phyloP scores from a whole-genome alignment of 768 basidiomycete species.

The Rhodotorula babjevae region DNA sequence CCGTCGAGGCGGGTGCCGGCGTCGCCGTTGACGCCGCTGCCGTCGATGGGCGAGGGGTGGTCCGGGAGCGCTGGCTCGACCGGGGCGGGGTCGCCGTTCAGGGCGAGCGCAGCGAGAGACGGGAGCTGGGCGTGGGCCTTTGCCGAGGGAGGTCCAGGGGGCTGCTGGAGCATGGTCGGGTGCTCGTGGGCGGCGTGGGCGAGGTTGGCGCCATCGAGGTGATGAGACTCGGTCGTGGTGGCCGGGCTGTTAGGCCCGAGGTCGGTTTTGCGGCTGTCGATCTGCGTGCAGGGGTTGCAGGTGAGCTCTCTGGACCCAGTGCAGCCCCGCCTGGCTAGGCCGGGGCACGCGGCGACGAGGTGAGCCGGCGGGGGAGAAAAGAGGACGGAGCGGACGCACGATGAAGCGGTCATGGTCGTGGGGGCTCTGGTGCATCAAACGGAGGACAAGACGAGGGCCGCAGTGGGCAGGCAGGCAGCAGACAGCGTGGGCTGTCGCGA shows the following conservation, averaged over 20 bases:
- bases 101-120: constrained; percentile 9
- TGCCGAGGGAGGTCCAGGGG: not conserved
- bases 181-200: not conserved
- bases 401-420: not conserved
- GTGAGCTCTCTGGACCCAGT: not conserved
- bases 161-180: not conserved
- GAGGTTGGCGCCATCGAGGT: not conserved
- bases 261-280: not conserved
- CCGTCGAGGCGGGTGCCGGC: too few relatives aligned
- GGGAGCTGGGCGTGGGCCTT: constrained; percentile 3
- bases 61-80: constrained; percentile 16
- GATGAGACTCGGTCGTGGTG: not conserved
- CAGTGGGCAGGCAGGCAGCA: not conserved
- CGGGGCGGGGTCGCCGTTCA: not conserved
- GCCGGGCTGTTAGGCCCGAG: not conserved
- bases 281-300: not conserved
- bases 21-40: not conserved
- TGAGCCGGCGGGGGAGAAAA: not conserved
- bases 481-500: not conserved
- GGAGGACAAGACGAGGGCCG: not conserved
- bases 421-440: constrained; percentile 3
- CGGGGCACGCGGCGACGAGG: not conserved
- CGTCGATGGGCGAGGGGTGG: not conserved
- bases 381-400: not conserved
- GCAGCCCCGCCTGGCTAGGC: too few relatives aligned